Base-by-base conservation (phyloP, 495 filamentous ascomycete genomes). In the Xanthoparmelia taractica region DNA sequence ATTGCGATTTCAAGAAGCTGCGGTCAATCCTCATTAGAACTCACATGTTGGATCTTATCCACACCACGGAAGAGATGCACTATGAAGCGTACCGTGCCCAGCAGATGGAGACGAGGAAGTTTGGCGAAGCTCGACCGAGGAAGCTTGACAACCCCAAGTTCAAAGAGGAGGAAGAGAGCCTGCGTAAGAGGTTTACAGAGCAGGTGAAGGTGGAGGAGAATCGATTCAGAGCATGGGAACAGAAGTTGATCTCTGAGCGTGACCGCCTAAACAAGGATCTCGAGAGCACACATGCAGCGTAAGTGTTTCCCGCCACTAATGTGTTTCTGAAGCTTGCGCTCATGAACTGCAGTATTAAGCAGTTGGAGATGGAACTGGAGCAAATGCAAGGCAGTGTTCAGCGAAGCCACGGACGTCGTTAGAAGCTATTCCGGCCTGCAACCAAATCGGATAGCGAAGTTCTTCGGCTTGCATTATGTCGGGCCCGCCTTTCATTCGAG, bases 1-100 rank as follows among this genome's bases (percentile, higher is more conserved):
- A 98, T 85, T 98, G 94, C 77, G 94, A 98, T 79, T 98, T 98
- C 80, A 98, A 98, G 88, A 98, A 98, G 81, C 88, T 98, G 65
- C 92, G 94, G 68, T 96, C 92, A 25, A 97, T 97, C 71, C 82
- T 98, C 66, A 97, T 98, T 80, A 91, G 94, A 71, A 98, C 95
- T n/a, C 94, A 98, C 81, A 98, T 98, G 94, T 86, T 98, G 64
- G 94, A 98, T 72, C 87, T 98, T 54, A 98, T 98, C 75, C 95
- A 97, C 84, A 98, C 94, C 57, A 97, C 94, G 64, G 94, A 98
- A 79, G 94, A 98, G 80, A 85, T 88, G 68, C 94, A 98, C 82
- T 98, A 98, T 80, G 94, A 98, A 75, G 94, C 91, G 59, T 98
- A 98, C 80, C 92, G 94, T 68, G 94, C 95, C 40, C 90, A 94